Base-by-base conservation (phyloP, 495 filamentous ascomycete genomes). In the Cairneyella variabilis region DNA sequence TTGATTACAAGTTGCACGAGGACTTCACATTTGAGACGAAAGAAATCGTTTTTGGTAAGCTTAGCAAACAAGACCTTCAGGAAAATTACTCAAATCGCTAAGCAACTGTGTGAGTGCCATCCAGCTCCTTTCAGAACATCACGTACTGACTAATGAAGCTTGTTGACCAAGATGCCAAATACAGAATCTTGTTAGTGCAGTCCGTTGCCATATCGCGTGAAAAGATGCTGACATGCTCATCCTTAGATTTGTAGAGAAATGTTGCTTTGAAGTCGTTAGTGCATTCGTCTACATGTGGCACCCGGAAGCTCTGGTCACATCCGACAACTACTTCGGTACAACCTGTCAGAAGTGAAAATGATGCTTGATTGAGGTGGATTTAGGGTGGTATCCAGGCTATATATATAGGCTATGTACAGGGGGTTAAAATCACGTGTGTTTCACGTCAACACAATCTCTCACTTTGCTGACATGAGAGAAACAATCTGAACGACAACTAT, bases 221-320 rank as follows among this genome's bases (percentile, higher is more conserved):
- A 4, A 23, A 20, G 30, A 22, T 37, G 17, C 36, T 51, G 12
- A 51, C 32, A 10, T 25, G 14, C 0, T 6, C 10, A 10, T 20
- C n/a, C 11, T 18, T 7, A 56, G 53, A 21, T 51, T 57, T 51
- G 26, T 30, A 3, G 21, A 58, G 36, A 53, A 50, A 34, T 53
- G 43, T 23, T 53, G 20, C n/a, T 43, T 44, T 10, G 22, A 25
- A 2, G 7, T 58, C 11, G 41, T 58, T 2, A 42, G 37, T 21
- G 23, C 32, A 8, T 58, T 58, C 20, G 32, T 58, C 1, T 48
- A 53, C 23, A 32, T 58, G 14, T 58, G 50, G 56, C 56, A 58
- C 26, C 42, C 49, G 1, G 56, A 58, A n/a, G 41, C 50, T 20
- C 14, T 58, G 14, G 56, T 49, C 36, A 53, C 56, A 1, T 48